Evolutionary conservation across 2,329 filamentous ascomycete genomes (phyloP), one percentile per base, ranked within the genome.

Genomic region (Aphanoascus verrucosus): DNA sequence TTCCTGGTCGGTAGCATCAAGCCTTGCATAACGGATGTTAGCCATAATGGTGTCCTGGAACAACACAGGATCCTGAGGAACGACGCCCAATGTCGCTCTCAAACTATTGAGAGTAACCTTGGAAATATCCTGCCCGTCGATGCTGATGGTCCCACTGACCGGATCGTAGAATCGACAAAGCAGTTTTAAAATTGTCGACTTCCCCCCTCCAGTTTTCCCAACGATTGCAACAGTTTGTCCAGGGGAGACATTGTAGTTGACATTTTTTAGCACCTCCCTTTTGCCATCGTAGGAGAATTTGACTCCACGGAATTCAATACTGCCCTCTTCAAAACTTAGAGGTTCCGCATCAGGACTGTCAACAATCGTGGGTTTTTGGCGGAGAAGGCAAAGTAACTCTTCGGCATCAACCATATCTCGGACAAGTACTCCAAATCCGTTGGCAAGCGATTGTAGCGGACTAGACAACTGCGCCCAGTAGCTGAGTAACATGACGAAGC

Each of bases 11-110:
- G 77, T 80, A 1, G 82, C 81, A n/a, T 76, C 72, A 1, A 80
- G 74, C 9, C 76, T 75, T 1, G 80, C 80, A 63, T 85, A 86
- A 1, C 75, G 75, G 20, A 86, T 69, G 60, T 86, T 86, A 15
- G 84, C 77, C 62, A 81, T 74, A 41, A 86, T 76, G 1, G 79
- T 78, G 32, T 77, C 74, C 62, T 85, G 82, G 69, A 86, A 85
- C 7, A 86, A 69, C 0, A 76, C 70, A 0, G 82, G 77, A 56
- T 83, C 79, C 64, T 86, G 80, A 2, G 82, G 82, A 0, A 85
- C 82, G 11, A 84, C 73, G 17, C 81, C 82, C 23, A 86, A 74
- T 2, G 73, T 70, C 17, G 79, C 73, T 8, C 82, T 74, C 1
- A 86, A 68, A 44, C 76, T 81, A 53, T 74, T 70, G 12, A 83